These are phyloP conservation scores for Saccharum hybrid DNA, from an alignment of 202 grass and related monocot species.

Conservation along the genomic window DNA sequence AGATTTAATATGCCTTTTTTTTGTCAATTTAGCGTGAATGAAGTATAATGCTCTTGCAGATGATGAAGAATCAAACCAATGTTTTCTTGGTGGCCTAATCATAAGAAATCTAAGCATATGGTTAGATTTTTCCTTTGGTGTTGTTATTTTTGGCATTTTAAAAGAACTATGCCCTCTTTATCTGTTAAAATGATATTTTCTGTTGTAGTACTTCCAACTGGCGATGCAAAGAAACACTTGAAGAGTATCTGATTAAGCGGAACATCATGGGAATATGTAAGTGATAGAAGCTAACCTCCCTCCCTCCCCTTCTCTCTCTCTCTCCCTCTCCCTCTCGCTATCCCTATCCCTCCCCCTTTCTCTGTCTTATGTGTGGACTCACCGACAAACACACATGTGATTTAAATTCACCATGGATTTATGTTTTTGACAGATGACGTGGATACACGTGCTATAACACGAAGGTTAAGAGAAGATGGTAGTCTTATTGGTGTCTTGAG, in stretches of 20 bases:
- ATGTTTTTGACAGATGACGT: slow-evolving; percentile 71
- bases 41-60: slow-evolving; percentile 46
- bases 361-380: background rate
- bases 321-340: background rate
- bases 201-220: slow-evolving; percentile 88
- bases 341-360: background rate
- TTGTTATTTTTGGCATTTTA: slow-evolving; percentile 4
- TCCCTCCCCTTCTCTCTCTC: background rate
- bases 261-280: slow-evolving; percentile 99
- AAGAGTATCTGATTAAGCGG: slow-evolving; percentile 82
- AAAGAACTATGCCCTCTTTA: background rate
- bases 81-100: slow-evolving; percentile 86
- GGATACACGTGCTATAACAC: slow-evolving; percentile 92
- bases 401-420: background rate
- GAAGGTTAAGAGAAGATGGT: slow-evolving; percentile 89
- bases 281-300: slow-evolving; percentile 29
- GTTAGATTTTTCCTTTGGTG: slow-evolving; percentile 39
- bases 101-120: slow-evolving; percentile 90
- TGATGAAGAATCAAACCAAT: slow-evolving; percentile 87
- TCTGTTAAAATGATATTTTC: slow-evolving; percentile 29
- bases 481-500: slow-evolving; percentile 97
- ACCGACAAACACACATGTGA: background rate
- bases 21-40: slow-evolving; percentile 7
- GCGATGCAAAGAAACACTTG: slow-evolving; percentile 81
- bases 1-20: background rate